A percentile compares a stretch with the other conserved stretches of the same genome.
These are phyloP conservation scores for Penicillium soppii DNA, from an alignment of 495 filamentous ascomycete genomes.

Conservation along the genomic window DNA sequence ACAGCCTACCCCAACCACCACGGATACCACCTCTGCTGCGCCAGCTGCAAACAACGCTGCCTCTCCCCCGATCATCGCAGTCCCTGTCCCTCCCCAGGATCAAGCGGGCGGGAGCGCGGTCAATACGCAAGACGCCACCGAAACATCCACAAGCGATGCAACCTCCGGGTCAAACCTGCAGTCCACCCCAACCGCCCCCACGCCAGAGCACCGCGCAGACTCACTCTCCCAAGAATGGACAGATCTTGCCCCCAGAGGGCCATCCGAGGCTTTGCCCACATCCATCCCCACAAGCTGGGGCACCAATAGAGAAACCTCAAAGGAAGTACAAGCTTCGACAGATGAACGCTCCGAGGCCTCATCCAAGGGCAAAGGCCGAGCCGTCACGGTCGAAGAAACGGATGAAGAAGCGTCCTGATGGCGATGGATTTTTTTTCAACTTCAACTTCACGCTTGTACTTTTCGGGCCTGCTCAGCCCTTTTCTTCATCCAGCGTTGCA, in stretches of 20 bases:
- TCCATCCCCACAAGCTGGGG: constrained; percentile 17
- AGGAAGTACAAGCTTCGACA: background rate
- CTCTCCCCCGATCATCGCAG: background rate
- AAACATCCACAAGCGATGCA: constrained; percentile 17
- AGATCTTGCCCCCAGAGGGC: constrained; percentile 28
- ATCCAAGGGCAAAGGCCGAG: constrained; percentile 47
- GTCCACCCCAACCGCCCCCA: constrained; percentile 8
- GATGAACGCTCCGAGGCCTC: constrained; percentile 11
- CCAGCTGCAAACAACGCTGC: background rate
- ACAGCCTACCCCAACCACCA: constrained; percentile 7
- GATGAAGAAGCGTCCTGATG: constrained; percentile 38
- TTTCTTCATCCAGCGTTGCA: constrained; percentile 25
- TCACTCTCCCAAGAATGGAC: constrained; percentile 41
- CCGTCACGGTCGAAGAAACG: constrained; percentile 49
- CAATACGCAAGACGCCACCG: background rate
- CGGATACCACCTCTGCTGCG: constrained; percentile 4
- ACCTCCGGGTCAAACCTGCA: background rate
- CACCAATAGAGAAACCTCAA: constrained; percentile 1
- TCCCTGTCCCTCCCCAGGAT: background rate
- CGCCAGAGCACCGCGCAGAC: constrained; percentile 19
- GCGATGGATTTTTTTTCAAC: background rate
- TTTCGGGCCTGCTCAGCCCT: constrained; percentile 2
- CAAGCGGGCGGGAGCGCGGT: background rate
- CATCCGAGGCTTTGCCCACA: constrained; percentile 10
- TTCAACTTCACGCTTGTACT: constrained; percentile 9